Conservation (phyloP, 2,329 filamentous ascomycete species). For the Penicillium sp. region DNA sequence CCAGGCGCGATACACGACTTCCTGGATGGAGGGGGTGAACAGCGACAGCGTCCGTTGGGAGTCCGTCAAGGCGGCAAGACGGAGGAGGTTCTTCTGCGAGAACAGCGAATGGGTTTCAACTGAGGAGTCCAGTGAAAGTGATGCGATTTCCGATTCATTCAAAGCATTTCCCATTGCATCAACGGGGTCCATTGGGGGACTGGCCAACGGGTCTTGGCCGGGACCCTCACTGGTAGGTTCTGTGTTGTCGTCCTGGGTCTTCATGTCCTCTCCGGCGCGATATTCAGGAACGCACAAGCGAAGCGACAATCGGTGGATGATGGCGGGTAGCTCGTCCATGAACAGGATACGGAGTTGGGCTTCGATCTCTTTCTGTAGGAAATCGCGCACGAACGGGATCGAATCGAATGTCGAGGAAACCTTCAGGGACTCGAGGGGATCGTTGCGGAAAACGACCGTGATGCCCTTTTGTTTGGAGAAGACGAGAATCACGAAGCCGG, state of each 20-base stretch:
- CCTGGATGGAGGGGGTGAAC: slow-evolving; percentile 85
- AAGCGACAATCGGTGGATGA: slow-evolving; percentile 89
- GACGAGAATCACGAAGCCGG: slow-evolving; percentile 94
- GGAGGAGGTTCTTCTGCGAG: slow-evolving; percentile 89
- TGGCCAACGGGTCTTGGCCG: slow-evolving; percentile 77
- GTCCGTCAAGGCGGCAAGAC: slow-evolving; percentile 78
- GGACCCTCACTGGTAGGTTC: slow-evolving; percentile 55
- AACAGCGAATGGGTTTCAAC: slow-evolving; percentile 86
- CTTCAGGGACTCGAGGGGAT: slow-evolving; percentile 95
- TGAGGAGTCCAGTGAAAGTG: slow-evolving; percentile 75
- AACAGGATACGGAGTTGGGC: slow-evolving; percentile 87
- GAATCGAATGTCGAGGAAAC: slow-evolving; percentile 99
- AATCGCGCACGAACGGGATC: slow-evolving; percentile 96
- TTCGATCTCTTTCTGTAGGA: slow-evolving; percentile 94
- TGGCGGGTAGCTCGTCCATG: slow-evolving; percentile 97
- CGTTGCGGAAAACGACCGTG: slow-evolving; percentile 96
- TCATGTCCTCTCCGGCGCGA: slow-evolving; percentile 64
- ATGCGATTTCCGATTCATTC: slow-evolving; percentile 72
- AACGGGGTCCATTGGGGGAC: slow-evolving; percentile 77
- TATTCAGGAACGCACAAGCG: slow-evolving; percentile 90
- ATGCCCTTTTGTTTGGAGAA: slow-evolving; percentile 97
- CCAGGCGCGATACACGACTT: slow-evolving; percentile 92
- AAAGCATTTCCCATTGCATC: slow-evolving; percentile 77
- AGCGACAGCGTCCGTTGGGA: slow-evolving; percentile 89
- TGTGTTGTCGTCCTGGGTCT: slow-evolving; percentile 53